Percentiles rank a stretch among this genome's conserved stretches.
Evolutionary conservation across 1,284 basidiomycete genomes (phyloP).

Genomic region (Cutaneotrichosporon cutaneum): DNA sequence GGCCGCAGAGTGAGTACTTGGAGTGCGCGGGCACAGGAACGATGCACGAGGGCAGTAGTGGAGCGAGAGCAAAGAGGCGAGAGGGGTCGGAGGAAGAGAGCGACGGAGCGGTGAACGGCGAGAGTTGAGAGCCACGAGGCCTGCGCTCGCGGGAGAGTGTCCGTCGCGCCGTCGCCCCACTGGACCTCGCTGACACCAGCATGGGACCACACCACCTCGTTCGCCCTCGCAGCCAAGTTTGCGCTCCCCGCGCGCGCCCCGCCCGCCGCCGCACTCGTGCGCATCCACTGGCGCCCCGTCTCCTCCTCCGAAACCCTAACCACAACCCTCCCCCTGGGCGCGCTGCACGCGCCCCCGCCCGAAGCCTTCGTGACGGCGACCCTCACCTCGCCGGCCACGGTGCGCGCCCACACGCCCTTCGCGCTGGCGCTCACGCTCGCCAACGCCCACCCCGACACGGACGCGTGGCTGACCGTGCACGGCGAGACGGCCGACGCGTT

Average conservation of each 20-base stretch:
- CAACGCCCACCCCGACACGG: conserved; percentile 43
- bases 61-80: too few relatives aligned
- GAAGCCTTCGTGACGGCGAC: conserved; percentile 40
- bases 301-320: conserved; percentile 4
- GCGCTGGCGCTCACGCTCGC: conserved; percentile 32
- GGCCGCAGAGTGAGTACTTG: conserved; percentile 26
- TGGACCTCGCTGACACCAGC: conserved; percentile 9
- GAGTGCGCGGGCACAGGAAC: too few relatives aligned
- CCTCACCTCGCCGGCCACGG: conserved; percentile 23
- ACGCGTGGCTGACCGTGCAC: conserved; percentile 31
- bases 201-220: conserved; percentile 14
- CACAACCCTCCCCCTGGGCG: conserved; percentile 30
- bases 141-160: too few relatives aligned
- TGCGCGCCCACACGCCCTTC: conserved; percentile 36
- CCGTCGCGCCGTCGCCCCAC: too few relatives aligned
- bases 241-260: conserved; percentile 5
- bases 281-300: conserved; percentile 19
- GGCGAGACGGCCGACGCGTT: conserved; percentile 46
- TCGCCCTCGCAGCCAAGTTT: conserved; percentile 31
- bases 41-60: too few relatives aligned
- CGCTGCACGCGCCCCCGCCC: conserved; percentile 28
- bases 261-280: background rate
- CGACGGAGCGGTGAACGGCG: too few relatives aligned
- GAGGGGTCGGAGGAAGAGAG: too few relatives aligned
- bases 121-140: too few relatives aligned